Evolutionary conservation across 768 basidiomycete species (phyloP).

Genomic region (Crassisporium funariophilum): DNA sequence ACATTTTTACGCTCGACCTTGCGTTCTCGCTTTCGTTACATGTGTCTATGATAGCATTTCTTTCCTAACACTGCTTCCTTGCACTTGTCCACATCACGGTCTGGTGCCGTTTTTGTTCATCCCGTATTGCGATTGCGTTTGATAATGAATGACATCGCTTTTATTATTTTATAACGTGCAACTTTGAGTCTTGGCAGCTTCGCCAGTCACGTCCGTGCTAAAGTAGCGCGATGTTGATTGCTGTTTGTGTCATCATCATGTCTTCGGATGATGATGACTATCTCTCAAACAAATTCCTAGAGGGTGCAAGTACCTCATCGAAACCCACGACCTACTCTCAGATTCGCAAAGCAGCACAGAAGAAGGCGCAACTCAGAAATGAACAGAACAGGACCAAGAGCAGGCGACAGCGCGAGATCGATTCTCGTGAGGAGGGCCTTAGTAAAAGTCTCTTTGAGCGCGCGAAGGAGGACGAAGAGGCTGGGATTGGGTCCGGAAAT

Average conservation of each 20-base stretch:
- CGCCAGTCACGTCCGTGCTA: constrained; percentile 9
- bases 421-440: constrained; percentile 77
- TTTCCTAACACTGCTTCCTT: constrained; percentile 20
- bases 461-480: constrained; percentile 64
- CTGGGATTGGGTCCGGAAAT: constrained; percentile 53
- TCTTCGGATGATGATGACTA: constrained; percentile 67
- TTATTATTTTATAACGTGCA: constrained; percentile 2
- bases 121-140: constrained; percentile 32
- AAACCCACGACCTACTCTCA: constrained; percentile 68
- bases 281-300: constrained; percentile 84
- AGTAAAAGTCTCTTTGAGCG: constrained; percentile 80
- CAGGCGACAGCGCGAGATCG: constrained; percentile 68
- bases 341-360: constrained; percentile 66
- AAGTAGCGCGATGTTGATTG: constrained; percentile 16
- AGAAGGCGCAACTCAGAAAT: constrained; percentile 61
- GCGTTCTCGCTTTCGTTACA: constrained; percentile 22
- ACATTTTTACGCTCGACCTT: constrained; percentile 19
- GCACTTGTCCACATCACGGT: constrained; percentile 39
- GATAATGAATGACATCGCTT: constrained; percentile 32
- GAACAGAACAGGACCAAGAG: constrained; percentile 67
- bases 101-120: constrained; percentile 46
- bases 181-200: neutral
- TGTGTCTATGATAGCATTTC: constrained; percentile 24
- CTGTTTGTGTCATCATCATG: constrained; percentile 41
- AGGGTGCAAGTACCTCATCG: constrained; percentile 36